phyloP scores from a whole-genome alignment of 1,284 basidiomycete species.

The Sanghuangporus weigelae region DNA sequence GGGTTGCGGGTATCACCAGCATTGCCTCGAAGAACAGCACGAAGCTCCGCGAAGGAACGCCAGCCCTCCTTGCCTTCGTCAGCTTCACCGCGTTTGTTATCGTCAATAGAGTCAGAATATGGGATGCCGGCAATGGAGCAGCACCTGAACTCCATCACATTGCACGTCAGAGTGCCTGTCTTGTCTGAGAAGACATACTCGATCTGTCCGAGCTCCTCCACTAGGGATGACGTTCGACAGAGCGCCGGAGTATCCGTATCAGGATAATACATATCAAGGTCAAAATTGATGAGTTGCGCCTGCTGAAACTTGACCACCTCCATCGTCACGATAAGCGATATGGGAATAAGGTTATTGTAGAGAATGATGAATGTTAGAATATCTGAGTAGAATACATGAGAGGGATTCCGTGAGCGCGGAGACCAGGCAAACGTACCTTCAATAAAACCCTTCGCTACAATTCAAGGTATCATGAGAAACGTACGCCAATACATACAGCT shows the following conservation, averaged over 20 bases:
- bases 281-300: conserved; percentile 94
- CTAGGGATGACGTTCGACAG: conserved; percentile 94
- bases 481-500: not conserved
- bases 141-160: conserved; percentile 97
- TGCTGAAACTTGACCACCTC: conserved; percentile 99
- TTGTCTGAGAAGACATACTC: conserved; percentile 99
- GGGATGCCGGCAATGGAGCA: conserved; percentile 86
- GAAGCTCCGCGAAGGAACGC: conserved; percentile 75
- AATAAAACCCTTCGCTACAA: conserved; percentile 68
- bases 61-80: conserved; percentile 67
- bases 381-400: conserved; percentile 43
- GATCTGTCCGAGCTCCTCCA: conserved; percentile 98
- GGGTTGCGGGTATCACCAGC: conserved; percentile 39
- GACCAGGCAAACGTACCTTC: conserved; percentile 53
- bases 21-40: conserved; percentile 39
- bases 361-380: conserved; percentile 98
- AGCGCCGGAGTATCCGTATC: conserved; percentile 94
- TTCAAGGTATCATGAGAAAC: not conserved
- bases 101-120: conserved; percentile 88
- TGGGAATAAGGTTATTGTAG: conserved; percentile 99
- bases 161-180: conserved; percentile 94
- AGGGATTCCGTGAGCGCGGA: not conserved
- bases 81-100: conserved; percentile 65
- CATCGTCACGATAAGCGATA: conserved; percentile 99
- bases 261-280: conserved; percentile 94